Evolutionary conservation across 108 stramenopile species (phyloP).

Genomic region (Fragilariopsis cylindrus): DNA sequence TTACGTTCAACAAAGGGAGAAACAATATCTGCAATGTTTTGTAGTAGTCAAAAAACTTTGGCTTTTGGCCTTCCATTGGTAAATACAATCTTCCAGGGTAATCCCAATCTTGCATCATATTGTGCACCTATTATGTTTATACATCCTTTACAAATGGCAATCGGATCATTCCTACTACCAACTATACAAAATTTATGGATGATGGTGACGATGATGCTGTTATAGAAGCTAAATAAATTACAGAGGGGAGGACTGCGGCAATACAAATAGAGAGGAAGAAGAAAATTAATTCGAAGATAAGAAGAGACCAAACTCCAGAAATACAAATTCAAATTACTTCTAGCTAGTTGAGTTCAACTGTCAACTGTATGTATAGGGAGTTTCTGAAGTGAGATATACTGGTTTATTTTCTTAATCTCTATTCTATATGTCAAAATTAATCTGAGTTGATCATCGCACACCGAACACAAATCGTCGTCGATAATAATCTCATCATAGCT

Average conservation of each 20-base stretch:
- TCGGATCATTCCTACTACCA: constrained; percentile 71
- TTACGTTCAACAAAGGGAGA: constrained; percentile 51
- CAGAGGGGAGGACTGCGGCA: background rate
- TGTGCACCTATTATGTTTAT: constrained; percentile 91
- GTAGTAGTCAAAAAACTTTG: constrained; percentile 87
- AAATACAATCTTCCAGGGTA: constrained; percentile 89
- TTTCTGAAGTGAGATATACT: too few species aligned
- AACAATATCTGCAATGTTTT: constrained; percentile 80
- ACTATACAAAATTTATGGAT: constrained; percentile 25
- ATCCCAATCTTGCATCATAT: constrained; percentile 75
- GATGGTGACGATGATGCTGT: background rate
- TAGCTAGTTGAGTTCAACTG: too few species aligned
- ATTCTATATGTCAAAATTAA: too few species aligned
- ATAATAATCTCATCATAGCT: too few species aligned
- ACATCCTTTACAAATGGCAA: constrained; percentile 85
- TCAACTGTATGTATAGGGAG: too few species aligned
- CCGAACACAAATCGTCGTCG: too few species aligned
- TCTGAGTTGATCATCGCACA: too few species aligned
- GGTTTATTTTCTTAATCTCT: too few species aligned
- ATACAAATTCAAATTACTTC: too few species aligned
- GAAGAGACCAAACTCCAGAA: background rate
- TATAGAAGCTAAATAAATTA: background rate
- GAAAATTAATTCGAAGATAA: background rate
- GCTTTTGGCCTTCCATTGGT: constrained; percentile 91
- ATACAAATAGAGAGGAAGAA: background rate